Evolutionary conservation across 768 basidiomycete species (phyloP).

Genomic region (Leucocoprinus sp.): DNA sequence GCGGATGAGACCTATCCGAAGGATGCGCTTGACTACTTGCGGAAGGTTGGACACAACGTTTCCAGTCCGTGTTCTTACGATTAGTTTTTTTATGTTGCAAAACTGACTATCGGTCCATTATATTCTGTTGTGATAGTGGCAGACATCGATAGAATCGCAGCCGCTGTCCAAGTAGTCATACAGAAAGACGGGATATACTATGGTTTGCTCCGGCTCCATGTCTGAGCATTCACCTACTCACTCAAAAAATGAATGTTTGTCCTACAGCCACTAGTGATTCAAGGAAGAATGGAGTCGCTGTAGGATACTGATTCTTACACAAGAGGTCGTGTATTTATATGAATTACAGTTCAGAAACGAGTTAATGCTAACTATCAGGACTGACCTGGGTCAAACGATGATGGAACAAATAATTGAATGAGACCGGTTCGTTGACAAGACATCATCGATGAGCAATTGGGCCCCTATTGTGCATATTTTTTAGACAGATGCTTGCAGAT

Average conservation of each 20-base stretch:
- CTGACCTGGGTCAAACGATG: too few species aligned
- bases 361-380: too few species aligned
- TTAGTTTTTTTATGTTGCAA: background rate
- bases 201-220: background rate
- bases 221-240: background rate
- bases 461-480: too few species aligned
- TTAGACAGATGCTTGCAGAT: too few species aligned
- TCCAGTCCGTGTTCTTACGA: slow-evolving; percentile 34
- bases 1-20: slow-evolving; percentile 55
- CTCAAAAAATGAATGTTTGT: background rate
- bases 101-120: background rate
- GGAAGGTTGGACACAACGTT: slow-evolving; percentile 61
- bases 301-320: slow-evolving; percentile 5
- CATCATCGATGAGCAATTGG: too few species aligned
- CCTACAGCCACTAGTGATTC: slow-evolving; percentile 13
- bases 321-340: too few species aligned
- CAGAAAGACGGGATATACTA: slow-evolving; percentile 31
- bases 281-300: slow-evolving; percentile 13
- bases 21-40: slow-evolving; percentile 48
- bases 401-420: too few species aligned
- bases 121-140: slow-evolving; percentile 29
- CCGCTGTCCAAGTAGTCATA: slow-evolving; percentile 66
- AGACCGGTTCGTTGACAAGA: too few species aligned
- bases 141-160: slow-evolving; percentile 64
- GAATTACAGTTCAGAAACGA: too few species aligned